Evolutionary conservation across 176 grass and related monocot species (phyloP), one percentile per base, ranked within the genome.

Genomic region (Musa acuminata): DNA sequence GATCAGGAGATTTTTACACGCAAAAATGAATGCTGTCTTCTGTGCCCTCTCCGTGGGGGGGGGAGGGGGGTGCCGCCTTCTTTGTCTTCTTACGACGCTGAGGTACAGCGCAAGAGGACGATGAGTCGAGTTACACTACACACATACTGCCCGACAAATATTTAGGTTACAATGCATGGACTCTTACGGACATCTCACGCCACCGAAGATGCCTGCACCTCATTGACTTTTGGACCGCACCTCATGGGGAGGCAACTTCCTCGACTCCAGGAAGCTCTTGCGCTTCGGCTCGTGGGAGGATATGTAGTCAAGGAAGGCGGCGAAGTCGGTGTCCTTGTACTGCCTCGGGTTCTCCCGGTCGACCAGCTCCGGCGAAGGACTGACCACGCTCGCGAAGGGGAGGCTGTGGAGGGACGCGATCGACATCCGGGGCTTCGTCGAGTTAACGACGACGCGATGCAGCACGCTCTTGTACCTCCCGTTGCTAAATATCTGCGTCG

Each of bases 381-480:
- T 59, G 14, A 97, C 58, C 21, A 80, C 72, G 22, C 81, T 72
- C 14, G 84, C 79, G 59, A 77, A 20, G 74, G 87, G 76, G 49
- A 97, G 73, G 83, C 85, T 97, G 75, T 97, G 93, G 49, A 97
- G 86, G 20, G 93, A 97, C 22, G 93, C 93, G 7, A 97, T 79
- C 3, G 94, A 97, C 76, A 93, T 83, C 11, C 94, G 83, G 6
- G 74, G 77, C 70, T 72, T 80, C 48, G 65, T 64, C 3, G 85
- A 75, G 85, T 97, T 90, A 0, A 97, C 94, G 9, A 85, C 51
- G 64, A 93, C 94, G 0, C 94, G 87, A 72, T 97, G 94, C 24
- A 97, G 66, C 66, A 90, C 86, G 87, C 94, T 97, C 83, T 76
- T 89, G 80, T 97, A 97, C 71, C 75, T 69, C 1, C 94, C 94